Base-by-base conservation (phyloP, 495 filamentous ascomycete species). In the Penicillium egyptiacum region DNA sequence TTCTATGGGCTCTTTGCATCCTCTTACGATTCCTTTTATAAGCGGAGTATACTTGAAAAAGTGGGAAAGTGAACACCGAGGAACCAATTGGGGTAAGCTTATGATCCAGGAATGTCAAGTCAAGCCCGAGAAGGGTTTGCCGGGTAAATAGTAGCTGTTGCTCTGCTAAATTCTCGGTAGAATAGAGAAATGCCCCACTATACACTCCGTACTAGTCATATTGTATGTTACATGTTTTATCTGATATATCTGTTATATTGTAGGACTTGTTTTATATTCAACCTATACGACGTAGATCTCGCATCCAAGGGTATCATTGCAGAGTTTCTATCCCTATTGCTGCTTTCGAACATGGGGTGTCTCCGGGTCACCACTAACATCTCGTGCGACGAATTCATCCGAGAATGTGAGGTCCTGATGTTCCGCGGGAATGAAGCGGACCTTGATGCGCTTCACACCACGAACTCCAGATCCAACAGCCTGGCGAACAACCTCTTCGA, bases 351-450 rank as follows among this genome's bases (percentile, higher is more conserved):
- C 53, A 50, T 12, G 43, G 7, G 23, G 3, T 16, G 84, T 82
- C 70, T 95, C 90, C 0, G 86, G 86, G 56, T 80, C 88, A 8
- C 75, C 77, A 56, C 81, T 86, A 5, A 86, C 77, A 60, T 89
- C 83, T 6, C 80, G 76, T 3, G 80, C 68, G 51, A 96, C 91
- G 62, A 96, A 96, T 68, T 95, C 90, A 64, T 93, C 88, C 22
- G 84, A 79, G 60, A 88, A 85, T 48, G 80, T 77, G 16, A 75
- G 61, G 14, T 72, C 62, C 6, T 72, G 63, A 25, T 71, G 69
- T 33, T 86, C 83, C 56, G 82, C 83, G 4, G 90, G 82, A 48
- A 94, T 82, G 63, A 96, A 96, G 44, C 92, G 83, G 35, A 98
- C 80, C 49, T 86, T 85, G 22, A 98, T 83, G 48, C 84, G 82